These are phyloP conservation scores for Aspergillus pseudoglaucus DNA, from an alignment of 2,329 filamentous ascomycete genomes.

Conservation along the genomic window DNA sequence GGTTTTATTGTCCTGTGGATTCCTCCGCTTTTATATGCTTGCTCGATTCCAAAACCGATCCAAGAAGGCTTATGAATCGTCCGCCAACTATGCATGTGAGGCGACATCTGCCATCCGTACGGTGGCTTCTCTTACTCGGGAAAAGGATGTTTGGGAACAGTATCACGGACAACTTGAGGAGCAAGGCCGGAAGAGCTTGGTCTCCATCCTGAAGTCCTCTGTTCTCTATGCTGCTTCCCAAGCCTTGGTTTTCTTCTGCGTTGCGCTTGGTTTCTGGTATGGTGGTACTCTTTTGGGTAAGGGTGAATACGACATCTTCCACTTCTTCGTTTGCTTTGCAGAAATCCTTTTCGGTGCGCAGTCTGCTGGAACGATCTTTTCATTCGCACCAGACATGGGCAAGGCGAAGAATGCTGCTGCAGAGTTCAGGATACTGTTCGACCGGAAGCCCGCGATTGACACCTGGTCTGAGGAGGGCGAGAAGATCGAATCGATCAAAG, in stretches of 20 bases:
- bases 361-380: slow-evolving; percentile 83
- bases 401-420: slow-evolving; percentile 81
- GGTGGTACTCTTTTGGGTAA: slow-evolving; percentile 69
- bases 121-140: slow-evolving; percentile 82
- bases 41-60: slow-evolving; percentile 71
- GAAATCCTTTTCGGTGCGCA: slow-evolving; percentile 87
- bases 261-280: slow-evolving; percentile 90
- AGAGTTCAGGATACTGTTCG: slow-evolving; percentile 75
- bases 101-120: slow-evolving; percentile 91
- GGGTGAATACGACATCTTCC: slow-evolving; percentile 67
- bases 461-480: slow-evolving; percentile 68
- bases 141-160: slow-evolving; percentile 67
- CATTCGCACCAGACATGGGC: slow-evolving; percentile 84
- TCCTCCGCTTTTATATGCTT: slow-evolving; percentile 79
- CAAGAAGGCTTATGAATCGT: slow-evolving; percentile 71
- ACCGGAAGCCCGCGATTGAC: slow-evolving; percentile 74
- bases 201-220: slow-evolving; percentile 70
- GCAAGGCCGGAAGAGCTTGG: slow-evolving; percentile 63
- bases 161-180: slow-evolving; percentile 62
- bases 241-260: slow-evolving; percentile 73
- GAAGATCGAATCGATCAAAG: slow-evolving; percentile 58
- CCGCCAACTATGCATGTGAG: slow-evolving; percentile 84
- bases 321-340: slow-evolving; percentile 89
- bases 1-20: slow-evolving; percentile 71
- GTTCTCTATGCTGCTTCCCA: slow-evolving; percentile 77